Evolutionary conservation across 768 basidiomycete genomes (phyloP).

Genomic region (Coprinopsis strossmayeri): DNA sequence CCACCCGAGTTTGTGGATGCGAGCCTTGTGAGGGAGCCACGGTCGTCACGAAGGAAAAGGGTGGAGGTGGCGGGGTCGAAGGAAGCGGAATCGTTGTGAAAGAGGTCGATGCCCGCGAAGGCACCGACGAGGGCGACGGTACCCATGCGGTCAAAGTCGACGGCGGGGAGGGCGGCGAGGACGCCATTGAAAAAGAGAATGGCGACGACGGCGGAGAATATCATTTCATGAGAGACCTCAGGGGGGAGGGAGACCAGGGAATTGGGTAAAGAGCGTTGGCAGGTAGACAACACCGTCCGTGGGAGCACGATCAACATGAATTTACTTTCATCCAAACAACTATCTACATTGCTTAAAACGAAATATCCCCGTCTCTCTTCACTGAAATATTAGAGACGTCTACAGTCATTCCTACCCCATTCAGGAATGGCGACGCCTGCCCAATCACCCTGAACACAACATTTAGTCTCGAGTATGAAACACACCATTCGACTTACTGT

Average conservation of each 20-base stretch:
- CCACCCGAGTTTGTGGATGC: constrained; percentile 82
- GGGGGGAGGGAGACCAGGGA: too few relatives aligned
- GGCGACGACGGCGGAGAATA: constrained; percentile 18
- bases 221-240: constrained; percentile 13
- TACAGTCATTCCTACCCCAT: constrained; percentile 46
- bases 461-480: background rate
- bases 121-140: constrained; percentile 82
- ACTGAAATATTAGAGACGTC: constrained; percentile 27
- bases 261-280: constrained; percentile 6
- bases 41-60: constrained; percentile 54
- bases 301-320: background rate
- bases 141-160: constrained; percentile 73
- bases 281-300: constrained; percentile 5
- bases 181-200: constrained; percentile 25
- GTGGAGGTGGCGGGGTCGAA: constrained; percentile 72
- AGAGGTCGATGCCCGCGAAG: constrained; percentile 81
- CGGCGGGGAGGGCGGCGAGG: constrained; percentile 29
- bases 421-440: constrained; percentile 54
- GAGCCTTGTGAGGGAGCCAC: constrained; percentile 63
- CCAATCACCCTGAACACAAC: constrained; percentile 41
- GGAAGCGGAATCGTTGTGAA: constrained; percentile 48
- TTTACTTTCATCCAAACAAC: background rate
- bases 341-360: background rate
- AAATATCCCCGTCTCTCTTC: constrained; percentile 23
- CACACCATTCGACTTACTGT: constrained; percentile 47